These are phyloP conservation scores for Aspergillus heteromorphus DNA, from an alignment of 495 filamentous ascomycete species.

Conservation along the genomic window DNA sequence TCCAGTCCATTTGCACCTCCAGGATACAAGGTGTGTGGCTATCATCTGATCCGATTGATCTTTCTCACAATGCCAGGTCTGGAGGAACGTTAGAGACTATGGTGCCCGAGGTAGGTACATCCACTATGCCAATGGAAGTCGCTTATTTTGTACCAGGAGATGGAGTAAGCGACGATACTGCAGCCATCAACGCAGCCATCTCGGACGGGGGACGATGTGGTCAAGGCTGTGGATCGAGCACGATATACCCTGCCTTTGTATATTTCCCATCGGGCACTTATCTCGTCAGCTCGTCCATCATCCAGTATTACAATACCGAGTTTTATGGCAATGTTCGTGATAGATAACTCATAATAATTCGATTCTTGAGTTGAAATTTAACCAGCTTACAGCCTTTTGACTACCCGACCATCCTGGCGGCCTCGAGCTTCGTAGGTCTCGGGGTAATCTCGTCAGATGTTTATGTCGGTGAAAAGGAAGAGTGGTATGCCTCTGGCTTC, in stretches of 20 bases:
- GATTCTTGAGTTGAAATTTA: not conserved
- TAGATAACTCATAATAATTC: not conserved
- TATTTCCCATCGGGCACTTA: constrained; percentile 62
- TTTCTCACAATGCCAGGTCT: constrained; percentile 10
- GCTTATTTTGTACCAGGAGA: constrained; percentile 25
- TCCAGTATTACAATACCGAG: constrained; percentile 63
- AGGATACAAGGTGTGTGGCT: constrained; percentile 11
- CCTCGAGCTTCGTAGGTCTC: constrained; percentile 38
- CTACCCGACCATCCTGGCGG: constrained; percentile 38
- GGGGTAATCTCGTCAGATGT: constrained; percentile 46
- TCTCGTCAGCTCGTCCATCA: constrained; percentile 50
- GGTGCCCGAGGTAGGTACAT: constrained; percentile 32
- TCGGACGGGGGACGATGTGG: constrained; percentile 46
- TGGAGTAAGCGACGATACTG: constrained; percentile 48
- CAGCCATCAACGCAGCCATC: constrained; percentile 48
- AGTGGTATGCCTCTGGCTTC: constrained; percentile 29
- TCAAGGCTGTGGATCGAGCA: constrained; percentile 43
- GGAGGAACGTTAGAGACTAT: constrained; percentile 39
- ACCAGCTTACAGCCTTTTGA: constrained; percentile 20
- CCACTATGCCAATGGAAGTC: not conserved
- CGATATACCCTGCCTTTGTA: constrained; percentile 41
- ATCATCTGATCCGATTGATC: not conserved
- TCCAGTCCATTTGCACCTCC: constrained; percentile 11
- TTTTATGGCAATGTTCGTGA: constrained; percentile 46
- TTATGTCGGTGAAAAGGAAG: constrained; percentile 23